Base-by-base conservation (phyloP, 768 basidiomycete genomes). In the Suillus discolor region DNA sequence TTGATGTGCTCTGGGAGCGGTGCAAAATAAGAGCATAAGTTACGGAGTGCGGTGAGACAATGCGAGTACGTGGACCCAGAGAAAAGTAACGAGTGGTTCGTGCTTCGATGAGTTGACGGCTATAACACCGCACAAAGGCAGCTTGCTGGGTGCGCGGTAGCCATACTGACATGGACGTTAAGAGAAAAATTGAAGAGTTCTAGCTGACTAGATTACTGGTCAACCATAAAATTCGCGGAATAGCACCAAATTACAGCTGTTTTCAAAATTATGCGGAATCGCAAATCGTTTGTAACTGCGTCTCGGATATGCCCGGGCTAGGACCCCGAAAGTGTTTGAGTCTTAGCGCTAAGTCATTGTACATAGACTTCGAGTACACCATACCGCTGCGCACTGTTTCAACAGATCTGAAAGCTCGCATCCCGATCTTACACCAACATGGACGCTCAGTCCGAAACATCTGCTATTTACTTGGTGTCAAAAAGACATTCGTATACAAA, bases 91-190 rank as follows among this genome's bases (percentile, higher is more conserved):
- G 68, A 70, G 63, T 61, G 68, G 66, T 69, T 71, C 67, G 70
- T 75, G 73, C 38, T 57, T 41, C 61, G 60, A 68, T 57, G 69
- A 74, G 54, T 68, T 66, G 65, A 68, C 64, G 69, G 6, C 41
- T 68, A 66, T 62, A 62, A 62, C 75, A 76, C 71, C 83, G 83
- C 65, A 80, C 70, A 68, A 84, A 64, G 68, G 83, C 71, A 45
- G 84, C 72, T 57, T 80, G 79, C 36, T 83, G 74, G 15, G 83
- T 75, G 68, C 89, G 87, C 63, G 89, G 90, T 45, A 92, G 81
- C 89, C 90, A 91, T 86, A 93, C 55, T 77, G 90, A 91, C 91
- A 93, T 93, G 72, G 66, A 51, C 3, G 57, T 51, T 23, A 28
- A 20, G 49, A 47, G 54, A 36, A 60, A 45, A 57, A 31, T 51